Percentiles rank a stretch among this genome's conserved stretches.
These are phyloP conservation scores for Phoenix dactylifera DNA, from an alignment of 176 grass and related monocot genomes.

Conservation along the genomic window DNA sequence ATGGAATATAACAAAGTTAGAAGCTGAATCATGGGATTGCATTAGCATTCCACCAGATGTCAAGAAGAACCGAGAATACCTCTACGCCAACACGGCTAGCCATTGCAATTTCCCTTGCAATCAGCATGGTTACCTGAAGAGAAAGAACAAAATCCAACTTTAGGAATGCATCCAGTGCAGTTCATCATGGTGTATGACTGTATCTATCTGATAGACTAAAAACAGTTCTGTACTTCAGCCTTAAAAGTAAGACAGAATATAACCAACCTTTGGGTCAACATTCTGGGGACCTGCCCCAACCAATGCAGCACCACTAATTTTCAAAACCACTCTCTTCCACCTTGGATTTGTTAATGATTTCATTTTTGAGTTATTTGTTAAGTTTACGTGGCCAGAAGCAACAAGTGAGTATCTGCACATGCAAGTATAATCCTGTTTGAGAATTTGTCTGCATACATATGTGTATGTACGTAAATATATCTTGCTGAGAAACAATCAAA, in stretches of 20 bases:
- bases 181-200: no score
- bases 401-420: constrained; percentile 38
- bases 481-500: no score
- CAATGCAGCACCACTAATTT: constrained; percentile 61
- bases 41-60: no score
- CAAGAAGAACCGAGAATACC: constrained; percentile 28
- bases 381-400: constrained; percentile 16
- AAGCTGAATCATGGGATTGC: not conserved
- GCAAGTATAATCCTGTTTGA: constrained; percentile 3
- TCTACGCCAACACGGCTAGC: constrained; percentile 60
- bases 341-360: constrained; percentile 37
- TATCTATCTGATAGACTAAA: no score
- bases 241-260: not conserved
- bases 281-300: constrained; percentile 47
- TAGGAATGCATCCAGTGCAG: no score
- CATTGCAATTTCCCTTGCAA: constrained; percentile 87
- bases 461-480: no score
- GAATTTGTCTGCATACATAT: no score
- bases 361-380: constrained; percentile 23
- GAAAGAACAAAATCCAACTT: constrained; percentile 8
- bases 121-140: constrained; percentile 69
- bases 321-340: constrained; percentile 91
- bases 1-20: constrained; percentile 11
- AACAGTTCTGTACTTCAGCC: no score
- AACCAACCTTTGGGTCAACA: constrained; percentile 74